A percentile compares a stretch with the other conserved stretches of the same genome.
Conservation (phyloP, 805 yeast species). For the Wickerhamomyces bovis region DNA sequence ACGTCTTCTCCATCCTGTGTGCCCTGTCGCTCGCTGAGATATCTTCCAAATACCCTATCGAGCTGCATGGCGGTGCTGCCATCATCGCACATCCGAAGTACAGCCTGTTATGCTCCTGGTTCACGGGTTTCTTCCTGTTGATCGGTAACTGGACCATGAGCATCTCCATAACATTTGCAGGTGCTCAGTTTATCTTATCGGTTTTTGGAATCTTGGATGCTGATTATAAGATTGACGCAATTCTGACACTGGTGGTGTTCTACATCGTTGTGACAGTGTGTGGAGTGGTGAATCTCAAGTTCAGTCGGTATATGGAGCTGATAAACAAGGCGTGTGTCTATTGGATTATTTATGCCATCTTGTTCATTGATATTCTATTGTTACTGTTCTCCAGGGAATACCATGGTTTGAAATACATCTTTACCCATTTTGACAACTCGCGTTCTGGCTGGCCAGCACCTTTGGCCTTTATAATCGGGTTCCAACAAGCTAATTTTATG, state of each 20-base stretch:
- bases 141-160: slow-evolving; percentile 78
- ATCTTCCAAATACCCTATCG: slow-evolving; percentile 69
- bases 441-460: slow-evolving; percentile 73
- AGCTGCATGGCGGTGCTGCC: slow-evolving; percentile 73
- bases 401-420: slow-evolving; percentile 51
- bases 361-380: slow-evolving; percentile 59
- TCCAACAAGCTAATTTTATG: slow-evolving; percentile 74
- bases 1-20: slow-evolving; percentile 55
- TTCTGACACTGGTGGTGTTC: slow-evolving; percentile 52
- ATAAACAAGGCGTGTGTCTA: slow-evolving; percentile 65
- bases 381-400: slow-evolving; percentile 51
- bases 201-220: slow-evolving; percentile 57
- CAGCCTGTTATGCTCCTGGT: slow-evolving; percentile 62
- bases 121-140: slow-evolving; percentile 69
- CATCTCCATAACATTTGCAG: slow-evolving; percentile 67
- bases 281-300: slow-evolving; percentile 56
- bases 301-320: slow-evolving; percentile 52
- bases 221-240: slow-evolving; percentile 50
- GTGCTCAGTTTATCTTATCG: slow-evolving; percentile 66
- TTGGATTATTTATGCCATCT: slow-evolving; percentile 69
- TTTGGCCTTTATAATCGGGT: slow-evolving; percentile 68
- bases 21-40: slow-evolving; percentile 74
- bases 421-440: slow-evolving; percentile 63
- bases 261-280: slow-evolving; percentile 50
- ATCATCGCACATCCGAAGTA: slow-evolving; percentile 54